A percentile compares a stretch with the other conserved stretches of the same genome.
Conservation (phyloP, 2,329 filamentous ascomycete genomes). For the Hypoxylon sp. region DNA sequence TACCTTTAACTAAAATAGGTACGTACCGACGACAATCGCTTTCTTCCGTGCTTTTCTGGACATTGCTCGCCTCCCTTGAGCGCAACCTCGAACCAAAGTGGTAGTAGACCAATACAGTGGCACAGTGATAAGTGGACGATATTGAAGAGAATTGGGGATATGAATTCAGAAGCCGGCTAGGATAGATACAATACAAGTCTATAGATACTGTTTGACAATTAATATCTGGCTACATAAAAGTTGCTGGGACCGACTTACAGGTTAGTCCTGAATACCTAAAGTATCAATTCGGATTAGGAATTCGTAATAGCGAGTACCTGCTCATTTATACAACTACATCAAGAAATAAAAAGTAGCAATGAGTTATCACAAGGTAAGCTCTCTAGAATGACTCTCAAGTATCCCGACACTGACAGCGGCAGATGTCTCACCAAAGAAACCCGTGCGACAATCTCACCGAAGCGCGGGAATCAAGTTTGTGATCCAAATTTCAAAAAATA, state of each 20-base stretch:
- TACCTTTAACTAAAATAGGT: not conserved
- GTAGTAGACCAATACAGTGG: not conserved
- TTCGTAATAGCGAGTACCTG: not conserved
- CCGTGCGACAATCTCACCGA: not conserved
- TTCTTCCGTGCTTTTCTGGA: slow-evolving; percentile 58
- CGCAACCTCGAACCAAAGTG: not conserved
- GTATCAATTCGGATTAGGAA: not conserved
- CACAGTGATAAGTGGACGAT: not conserved
- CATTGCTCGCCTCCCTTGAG: slow-evolving; percentile 36
- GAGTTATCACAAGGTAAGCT: not conserved
- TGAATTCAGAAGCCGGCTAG: not conserved
- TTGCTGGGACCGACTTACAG: not conserved
- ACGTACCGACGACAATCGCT: slow-evolving; percentile 68
- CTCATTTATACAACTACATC: not conserved
- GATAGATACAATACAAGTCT: not conserved
- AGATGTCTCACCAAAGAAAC: not conserved
- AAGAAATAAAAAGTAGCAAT: not conserved
- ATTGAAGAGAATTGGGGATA: not conserved
- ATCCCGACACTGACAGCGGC: not conserved
- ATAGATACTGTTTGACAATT: not conserved
- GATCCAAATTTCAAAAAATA: slow-evolving; percentile 3
- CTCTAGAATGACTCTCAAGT: not conserved
- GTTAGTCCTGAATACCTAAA: not conserved
- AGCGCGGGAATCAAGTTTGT: not conserved
- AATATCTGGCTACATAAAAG: not conserved